Conservation (phyloP, 768 basidiomycete species). For the Pulveroboletus sp. region DNA sequence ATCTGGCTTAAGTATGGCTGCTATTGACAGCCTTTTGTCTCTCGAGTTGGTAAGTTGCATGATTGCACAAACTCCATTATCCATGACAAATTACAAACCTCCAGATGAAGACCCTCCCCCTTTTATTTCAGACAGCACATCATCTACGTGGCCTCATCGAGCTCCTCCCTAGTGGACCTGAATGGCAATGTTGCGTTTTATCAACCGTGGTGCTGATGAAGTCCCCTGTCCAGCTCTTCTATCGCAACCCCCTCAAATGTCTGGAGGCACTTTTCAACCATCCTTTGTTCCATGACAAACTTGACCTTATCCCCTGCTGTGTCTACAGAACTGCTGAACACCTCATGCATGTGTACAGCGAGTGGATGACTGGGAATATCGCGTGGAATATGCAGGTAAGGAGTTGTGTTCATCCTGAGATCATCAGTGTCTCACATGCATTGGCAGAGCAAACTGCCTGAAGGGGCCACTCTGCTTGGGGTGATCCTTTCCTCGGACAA, state of each 20-base stretch:
- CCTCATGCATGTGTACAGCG: background rate
- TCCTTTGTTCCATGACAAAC: too few species aligned
- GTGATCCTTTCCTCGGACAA: background rate
- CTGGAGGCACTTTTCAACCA: too few species aligned
- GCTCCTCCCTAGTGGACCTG: too few species aligned
- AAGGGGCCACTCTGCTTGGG: background rate
- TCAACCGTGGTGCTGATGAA: background rate
- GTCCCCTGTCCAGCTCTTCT: background rate
- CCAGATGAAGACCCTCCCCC: background rate
- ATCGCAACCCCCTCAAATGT: too few species aligned
- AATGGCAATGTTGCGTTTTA: too few species aligned
- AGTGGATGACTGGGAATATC: background rate
- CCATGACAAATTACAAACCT: background rate
- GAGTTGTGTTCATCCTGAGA: too few species aligned
- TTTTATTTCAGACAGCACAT: background rate
- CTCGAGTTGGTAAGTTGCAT: background rate
- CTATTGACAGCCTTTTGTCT: background rate
- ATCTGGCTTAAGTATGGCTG: background rate
- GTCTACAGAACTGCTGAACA: too few species aligned
- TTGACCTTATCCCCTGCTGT: too few species aligned
- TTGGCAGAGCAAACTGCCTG: background rate
- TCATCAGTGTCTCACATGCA: too few species aligned
- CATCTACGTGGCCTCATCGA: background rate
- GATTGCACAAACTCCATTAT: background rate
- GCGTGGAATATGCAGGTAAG: background rate